Evolutionary conservation across 2,329 filamentous ascomycete species (phyloP).

Genomic region (Calonectria hawksworthii): DNA sequence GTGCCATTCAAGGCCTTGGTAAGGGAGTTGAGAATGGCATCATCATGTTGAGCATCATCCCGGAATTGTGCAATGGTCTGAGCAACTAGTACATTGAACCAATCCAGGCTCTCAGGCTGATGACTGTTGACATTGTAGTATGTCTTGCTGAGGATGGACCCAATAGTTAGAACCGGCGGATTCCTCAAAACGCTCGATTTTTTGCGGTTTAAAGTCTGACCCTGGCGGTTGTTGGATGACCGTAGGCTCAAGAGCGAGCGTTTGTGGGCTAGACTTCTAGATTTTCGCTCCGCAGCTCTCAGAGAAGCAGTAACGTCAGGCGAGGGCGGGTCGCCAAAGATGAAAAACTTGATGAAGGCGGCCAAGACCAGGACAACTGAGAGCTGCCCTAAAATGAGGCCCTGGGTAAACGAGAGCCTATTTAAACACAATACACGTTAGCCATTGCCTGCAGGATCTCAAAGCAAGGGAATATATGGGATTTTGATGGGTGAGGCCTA

Average conservation of each 20-base stretch:
- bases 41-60: conserved; percentile 91
- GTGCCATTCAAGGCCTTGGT: conserved; percentile 90
- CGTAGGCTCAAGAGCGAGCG: conserved; percentile 78
- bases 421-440: conserved; percentile 4
- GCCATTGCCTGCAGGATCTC: conserved; percentile 12
- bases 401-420: conserved; percentile 92
- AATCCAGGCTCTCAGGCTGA: conserved; percentile 96
- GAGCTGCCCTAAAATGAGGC: conserved; percentile 92
- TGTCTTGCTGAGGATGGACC: conserved; percentile 93
- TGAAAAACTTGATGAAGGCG: conserved; percentile 99
- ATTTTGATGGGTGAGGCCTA: conserved; percentile 13
- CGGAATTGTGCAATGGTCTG: conserved; percentile 97
- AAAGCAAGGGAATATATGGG: conserved; percentile 17
- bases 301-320: conserved; percentile 84
- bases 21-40: conserved; percentile 88
- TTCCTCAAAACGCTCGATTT: conserved; percentile 81
- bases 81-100: conserved; percentile 98
- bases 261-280: conserved; percentile 81
- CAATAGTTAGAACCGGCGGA: conserved; percentile 85
- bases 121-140: conserved; percentile 98
- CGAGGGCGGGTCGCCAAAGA: conserved; percentile 93
- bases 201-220: conserved; percentile 69
- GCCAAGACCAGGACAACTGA: conserved; percentile 92
- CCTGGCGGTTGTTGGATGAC: conserved; percentile 57
- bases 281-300: conserved; percentile 80